Percentiles rank a stretch among this genome's conserved stretches.
Conservation (phyloP, 768 basidiomycete genomes). For the Lyophyllum decastes region DNA sequence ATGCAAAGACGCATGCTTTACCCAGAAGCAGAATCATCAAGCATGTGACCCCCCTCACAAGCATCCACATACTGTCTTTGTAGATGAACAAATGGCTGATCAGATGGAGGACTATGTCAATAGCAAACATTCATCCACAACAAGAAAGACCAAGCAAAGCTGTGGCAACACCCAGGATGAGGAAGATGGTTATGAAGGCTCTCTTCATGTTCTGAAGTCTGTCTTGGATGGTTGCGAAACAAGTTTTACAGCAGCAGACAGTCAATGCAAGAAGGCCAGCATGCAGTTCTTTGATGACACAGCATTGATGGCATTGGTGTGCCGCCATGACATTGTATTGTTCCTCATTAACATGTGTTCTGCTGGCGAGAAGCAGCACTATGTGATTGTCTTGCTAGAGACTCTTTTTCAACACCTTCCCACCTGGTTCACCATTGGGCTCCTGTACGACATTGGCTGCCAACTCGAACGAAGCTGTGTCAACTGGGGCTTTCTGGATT, state of each 20-base stretch:
- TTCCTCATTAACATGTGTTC: not conserved
- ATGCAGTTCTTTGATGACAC: not conserved
- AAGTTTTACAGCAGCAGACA: not conserved
- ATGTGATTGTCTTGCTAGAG: not conserved
- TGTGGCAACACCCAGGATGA: not conserved
- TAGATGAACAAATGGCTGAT: not conserved
- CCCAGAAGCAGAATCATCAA: not conserved
- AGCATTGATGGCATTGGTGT: not conserved
- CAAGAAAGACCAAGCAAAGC: not conserved
- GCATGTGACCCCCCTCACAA: not conserved
- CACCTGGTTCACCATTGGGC: not conserved
- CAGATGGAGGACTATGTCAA: not conserved
- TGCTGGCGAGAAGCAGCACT: not conserved
- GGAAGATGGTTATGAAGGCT: not conserved
- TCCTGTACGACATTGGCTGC: not conserved
- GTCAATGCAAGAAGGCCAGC: not conserved
- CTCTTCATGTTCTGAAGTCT: not conserved
- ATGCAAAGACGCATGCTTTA: constrained; percentile 18
- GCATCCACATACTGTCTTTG: not conserved
- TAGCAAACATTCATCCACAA: not conserved
- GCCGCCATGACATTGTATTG: not conserved
- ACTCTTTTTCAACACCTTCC: not conserved
- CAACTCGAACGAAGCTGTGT: not conserved
- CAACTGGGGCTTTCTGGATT: not conserved
- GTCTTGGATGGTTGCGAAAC: not conserved